phyloP scores from a whole-genome alignment of 2,329 filamentous ascomycete species.

The Thielaviopsis ethacetica region DNA sequence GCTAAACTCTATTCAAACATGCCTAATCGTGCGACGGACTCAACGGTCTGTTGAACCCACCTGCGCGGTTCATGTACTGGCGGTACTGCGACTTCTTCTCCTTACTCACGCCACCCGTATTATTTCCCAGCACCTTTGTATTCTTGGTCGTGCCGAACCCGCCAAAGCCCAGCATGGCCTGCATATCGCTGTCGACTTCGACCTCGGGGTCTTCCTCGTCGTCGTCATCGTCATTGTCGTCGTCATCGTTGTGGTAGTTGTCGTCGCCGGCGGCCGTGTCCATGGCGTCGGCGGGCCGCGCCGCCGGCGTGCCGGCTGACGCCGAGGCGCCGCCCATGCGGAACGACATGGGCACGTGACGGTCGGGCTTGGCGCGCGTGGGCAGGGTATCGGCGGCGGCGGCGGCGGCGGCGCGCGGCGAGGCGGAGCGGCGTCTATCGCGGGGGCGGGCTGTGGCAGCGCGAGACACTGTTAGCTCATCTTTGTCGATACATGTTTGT shows the following conservation, averaged over 20 bases:
- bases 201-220: slow-evolving; percentile 32
- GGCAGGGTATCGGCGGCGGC: slow-evolving; percentile 18
- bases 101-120: slow-evolving; percentile 66
- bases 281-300: neutral
- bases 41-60: slow-evolving; percentile 67
- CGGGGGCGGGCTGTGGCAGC: slow-evolving; percentile 13
- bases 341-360: slow-evolving; percentile 19
- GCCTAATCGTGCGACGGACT: slow-evolving; percentile 31
- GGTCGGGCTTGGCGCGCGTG: slow-evolving; percentile 19
- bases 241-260: neutral
- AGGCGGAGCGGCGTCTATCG: slow-evolving; percentile 22
- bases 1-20: neutral
- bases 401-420: slow-evolving; percentile 19
- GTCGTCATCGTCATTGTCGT: slow-evolving; percentile 15
- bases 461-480: no score
- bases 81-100: slow-evolving; percentile 91
- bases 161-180: slow-evolving; percentile 78
- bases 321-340: slow-evolving; percentile 15
- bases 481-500: neutral
- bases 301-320: no score
- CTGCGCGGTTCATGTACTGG: slow-evolving; percentile 87
- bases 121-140: slow-evolving; percentile 76
- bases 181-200: slow-evolving; percentile 52
- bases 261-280: slow-evolving; percentile 5
- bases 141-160: slow-evolving; percentile 76